Evolutionary conservation across 2,329 filamentous ascomycete species (phyloP), one percentile per base, ranked within the genome.

Genomic region (Zalaria sp.): DNA sequence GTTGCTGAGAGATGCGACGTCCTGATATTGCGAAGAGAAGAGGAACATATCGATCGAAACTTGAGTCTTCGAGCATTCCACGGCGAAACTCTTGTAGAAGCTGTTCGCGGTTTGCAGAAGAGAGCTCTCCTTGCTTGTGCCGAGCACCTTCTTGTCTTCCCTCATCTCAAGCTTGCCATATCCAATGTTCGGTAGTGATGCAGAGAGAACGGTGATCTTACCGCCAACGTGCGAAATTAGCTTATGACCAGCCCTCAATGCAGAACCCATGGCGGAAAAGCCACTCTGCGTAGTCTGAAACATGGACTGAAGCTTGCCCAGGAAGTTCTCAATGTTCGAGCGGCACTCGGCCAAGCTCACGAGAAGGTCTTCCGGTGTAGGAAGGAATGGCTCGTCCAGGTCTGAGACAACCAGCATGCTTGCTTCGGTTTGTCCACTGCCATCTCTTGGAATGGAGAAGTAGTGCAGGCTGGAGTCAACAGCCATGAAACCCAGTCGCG

Each of bases 11-110:
- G 88, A 94, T 4, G 91, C 91, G 40, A 98, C 91, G 59, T 98
- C 91, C 63, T 96, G 91, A 61, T 98, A 95, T 58, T 91, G 84
- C 10, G 86, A 88, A 3, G 85, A 91, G 66, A 94, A 95, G 39
- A 95, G 70, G 69, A 95, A 95, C 88, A 95, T 95, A 60, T 95
- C 88, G 51, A 98, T 87, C 0, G 88, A 96, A 27, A 98, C 91
- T 63, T 98, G 91, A 51, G 93, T 93, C 69, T 98, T 98, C 32
- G 88, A 95, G 64, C 91, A 98, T 60, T 98, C 91, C 3, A 98
- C 91, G 0, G 91, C 91, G 56, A 98, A 98, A 55, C 85, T 93
- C 72, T 98, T 98, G 73, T 96, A 98, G 64, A 96, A 98, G 57
- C 84, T 87, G 67, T 87, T 95, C 34, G 78, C 83, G 0, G 91